These are phyloP conservation scores for Chamaenerion angustifolium DNA, from an alignment of 345 rosid genomes.

Conservation along the genomic window DNA sequence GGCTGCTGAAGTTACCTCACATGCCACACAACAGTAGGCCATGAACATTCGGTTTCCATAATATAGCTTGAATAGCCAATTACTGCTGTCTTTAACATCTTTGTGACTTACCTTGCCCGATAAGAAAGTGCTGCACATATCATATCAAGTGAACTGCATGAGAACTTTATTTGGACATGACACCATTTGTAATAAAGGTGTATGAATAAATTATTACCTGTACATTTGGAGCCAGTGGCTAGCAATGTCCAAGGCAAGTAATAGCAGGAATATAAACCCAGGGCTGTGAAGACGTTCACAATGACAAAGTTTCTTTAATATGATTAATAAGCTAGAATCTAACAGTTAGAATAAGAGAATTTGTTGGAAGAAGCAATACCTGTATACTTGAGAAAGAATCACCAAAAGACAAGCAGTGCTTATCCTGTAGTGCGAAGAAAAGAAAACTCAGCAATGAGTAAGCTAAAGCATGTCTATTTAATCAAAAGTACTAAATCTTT, in stretches of 20 bases:
- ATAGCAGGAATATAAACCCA: slow-evolving; percentile 67
- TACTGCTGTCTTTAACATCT: slow-evolving; percentile 88
- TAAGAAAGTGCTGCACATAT: slow-evolving; percentile 64
- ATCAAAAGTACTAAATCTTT: too few relatives aligned
- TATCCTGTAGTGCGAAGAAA: slow-evolving; percentile 31
- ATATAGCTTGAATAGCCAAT: slow-evolving; percentile 82
- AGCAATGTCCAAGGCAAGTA: slow-evolving; percentile 78
- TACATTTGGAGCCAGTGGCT: slow-evolving; percentile 98
- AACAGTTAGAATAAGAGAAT: too few relatives aligned
- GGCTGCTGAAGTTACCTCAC: slow-evolving; percentile 47
- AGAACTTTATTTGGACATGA: too few relatives aligned
- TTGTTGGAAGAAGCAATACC: slow-evolving; percentile 16
- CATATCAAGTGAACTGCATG: too few relatives aligned
- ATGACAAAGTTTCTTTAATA: too few relatives aligned
- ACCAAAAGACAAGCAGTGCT: slow-evolving; percentile 94
- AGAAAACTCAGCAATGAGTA: too few relatives aligned
- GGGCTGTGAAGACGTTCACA: slow-evolving; percentile 33
- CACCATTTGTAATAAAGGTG: too few relatives aligned
- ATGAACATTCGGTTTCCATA: slow-evolving; percentile 89
- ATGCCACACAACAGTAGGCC: slow-evolving; percentile 85
- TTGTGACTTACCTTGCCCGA: slow-evolving; percentile 79
- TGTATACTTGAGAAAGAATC: slow-evolving; percentile 74
- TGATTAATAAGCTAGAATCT: too few relatives aligned
- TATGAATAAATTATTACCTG: slow-evolving; percentile 28
- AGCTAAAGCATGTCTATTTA: too few relatives aligned